Evolutionary conservation across 1,284 basidiomycete genomes (phyloP).

Genomic region (Microbotryum violaceum): DNA sequence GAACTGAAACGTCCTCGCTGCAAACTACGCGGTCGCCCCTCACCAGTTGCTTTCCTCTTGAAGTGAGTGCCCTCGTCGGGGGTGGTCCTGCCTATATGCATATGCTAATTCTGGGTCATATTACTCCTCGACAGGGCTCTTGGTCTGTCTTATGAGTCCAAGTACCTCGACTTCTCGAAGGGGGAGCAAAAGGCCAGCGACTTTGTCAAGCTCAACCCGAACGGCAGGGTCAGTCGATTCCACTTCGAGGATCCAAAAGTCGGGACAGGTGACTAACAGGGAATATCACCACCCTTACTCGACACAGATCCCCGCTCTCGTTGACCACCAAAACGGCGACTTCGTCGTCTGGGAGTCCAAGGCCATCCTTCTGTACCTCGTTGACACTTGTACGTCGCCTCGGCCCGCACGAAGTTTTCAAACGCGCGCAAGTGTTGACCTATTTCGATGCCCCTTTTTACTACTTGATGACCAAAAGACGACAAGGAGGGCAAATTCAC

Average conservation of each 20-base stretch:
- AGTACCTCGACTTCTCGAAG: conserved; percentile 37
- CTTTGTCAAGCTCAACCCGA: conserved; percentile 38
- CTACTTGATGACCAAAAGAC: conserved; percentile 18
- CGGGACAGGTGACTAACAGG: not conserved
- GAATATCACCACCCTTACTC: conserved; percentile 10
- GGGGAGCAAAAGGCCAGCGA: conserved; percentile 37
- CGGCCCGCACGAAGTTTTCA: not conserved
- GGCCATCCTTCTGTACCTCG: conserved; percentile 41
- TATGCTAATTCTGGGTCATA: too few species aligned
- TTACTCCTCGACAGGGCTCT: conserved; percentile 20
- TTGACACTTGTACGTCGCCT: conserved; percentile 32
- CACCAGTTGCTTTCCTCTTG: conserved; percentile 34
- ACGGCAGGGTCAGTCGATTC: conserved; percentile 12
- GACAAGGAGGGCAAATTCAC: conserved; percentile 40
- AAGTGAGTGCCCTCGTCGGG: conserved; percentile 5
- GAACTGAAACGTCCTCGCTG: not conserved
- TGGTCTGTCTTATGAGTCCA: conserved; percentile 38
- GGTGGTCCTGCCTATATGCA: not conserved
- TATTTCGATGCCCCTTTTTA: too few species aligned
- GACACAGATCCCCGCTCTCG: conserved; percentile 37
- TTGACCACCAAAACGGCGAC: conserved; percentile 42
- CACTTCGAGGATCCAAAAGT: too few species aligned
- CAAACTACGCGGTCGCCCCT: not conserved
- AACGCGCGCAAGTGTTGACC: not conserved
- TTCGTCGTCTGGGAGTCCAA: conserved; percentile 40